Evolutionary conservation across 1,284 basidiomycete genomes (phyloP).

Genomic region (Crocinoboletus sp.): DNA sequence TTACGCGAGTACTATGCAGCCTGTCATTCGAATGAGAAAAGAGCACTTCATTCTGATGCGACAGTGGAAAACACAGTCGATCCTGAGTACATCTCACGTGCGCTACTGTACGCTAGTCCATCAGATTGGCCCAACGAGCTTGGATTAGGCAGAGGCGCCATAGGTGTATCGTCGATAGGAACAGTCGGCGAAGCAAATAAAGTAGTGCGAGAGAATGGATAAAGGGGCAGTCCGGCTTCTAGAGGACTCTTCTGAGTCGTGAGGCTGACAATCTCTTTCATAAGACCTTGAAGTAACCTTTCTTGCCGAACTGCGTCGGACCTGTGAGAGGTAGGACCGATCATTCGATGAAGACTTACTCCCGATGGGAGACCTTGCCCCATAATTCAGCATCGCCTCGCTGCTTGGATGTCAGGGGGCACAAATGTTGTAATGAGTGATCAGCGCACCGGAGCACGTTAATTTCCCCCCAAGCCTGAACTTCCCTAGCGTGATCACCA

Average conservation of each 20-base stretch:
- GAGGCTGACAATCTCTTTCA: slow-evolving; percentile 78
- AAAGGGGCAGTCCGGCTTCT: slow-evolving; percentile 71
- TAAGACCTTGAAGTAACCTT: slow-evolving; percentile 71
- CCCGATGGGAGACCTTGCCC: slow-evolving; percentile 73
- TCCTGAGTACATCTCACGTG: slow-evolving; percentile 14
- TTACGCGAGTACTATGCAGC: neutral
- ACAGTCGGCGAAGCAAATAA: slow-evolving; percentile 46
- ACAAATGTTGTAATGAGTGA: neutral
- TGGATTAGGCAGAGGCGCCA: slow-evolving; percentile 39
- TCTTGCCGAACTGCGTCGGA: slow-evolving; percentile 63
- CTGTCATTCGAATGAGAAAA: neutral
- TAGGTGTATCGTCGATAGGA: slow-evolving; percentile 20
- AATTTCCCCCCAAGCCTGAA: slow-evolving; percentile 78
- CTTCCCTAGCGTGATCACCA: slow-evolving; percentile 63
- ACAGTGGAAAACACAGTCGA: slow-evolving; percentile 1
- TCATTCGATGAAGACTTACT: slow-evolving; percentile 44
- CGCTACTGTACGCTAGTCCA: slow-evolving; percentile 3
- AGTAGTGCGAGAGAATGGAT: slow-evolving; percentile 68
- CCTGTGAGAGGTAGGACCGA: slow-evolving; percentile 14
- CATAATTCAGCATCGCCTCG: slow-evolving; percentile 77
- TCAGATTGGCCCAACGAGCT: slow-evolving; percentile 10
- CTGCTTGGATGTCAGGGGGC: slow-evolving; percentile 34
- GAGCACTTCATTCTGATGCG: slow-evolving; percentile 1
- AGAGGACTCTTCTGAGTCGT: slow-evolving; percentile 73
- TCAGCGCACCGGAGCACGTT: slow-evolving; percentile 62